Percentiles rank a stretch among this genome's conserved stretches.
Conservation (phyloP, 257 asterid genomes). For the Nemophila menziesii region DNA sequence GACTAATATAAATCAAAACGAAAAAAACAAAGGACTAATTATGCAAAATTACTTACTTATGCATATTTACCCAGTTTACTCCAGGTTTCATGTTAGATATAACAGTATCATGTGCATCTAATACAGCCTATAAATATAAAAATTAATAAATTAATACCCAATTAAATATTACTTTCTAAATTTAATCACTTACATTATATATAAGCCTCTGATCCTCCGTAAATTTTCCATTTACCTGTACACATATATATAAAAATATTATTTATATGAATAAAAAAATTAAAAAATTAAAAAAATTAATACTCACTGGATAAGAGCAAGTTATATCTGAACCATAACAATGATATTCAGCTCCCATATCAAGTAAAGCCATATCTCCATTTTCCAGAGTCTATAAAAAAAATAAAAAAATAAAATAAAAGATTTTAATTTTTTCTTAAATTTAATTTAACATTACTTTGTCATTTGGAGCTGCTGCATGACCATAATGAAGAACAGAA, state of each 20-base stretch:
- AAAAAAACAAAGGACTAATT: background rate
- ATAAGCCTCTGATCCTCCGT: conserved; percentile 64
- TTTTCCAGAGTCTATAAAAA: conserved; percentile 51
- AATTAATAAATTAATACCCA: conserved; percentile 1
- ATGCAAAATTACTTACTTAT: too few species aligned
- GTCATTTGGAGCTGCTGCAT: conserved; percentile 98
- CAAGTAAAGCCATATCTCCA: conserved; percentile 93
- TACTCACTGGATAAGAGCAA: conserved; percentile 84
- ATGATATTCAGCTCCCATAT: conserved; percentile 97
- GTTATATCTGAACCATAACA: conserved; percentile 97
- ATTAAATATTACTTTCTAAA: background rate
- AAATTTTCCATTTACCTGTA: conserved; percentile 92
- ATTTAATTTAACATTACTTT: conserved; percentile 40
- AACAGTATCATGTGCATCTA: conserved; percentile 91
- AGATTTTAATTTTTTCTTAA: too few species aligned
- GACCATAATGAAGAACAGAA: conserved; percentile 95
- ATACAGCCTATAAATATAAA: conserved; percentile 69
- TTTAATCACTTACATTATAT: conserved; percentile 52
- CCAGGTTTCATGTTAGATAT: conserved; percentile 83
- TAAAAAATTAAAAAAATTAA: background rate
- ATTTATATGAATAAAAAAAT: too few species aligned
- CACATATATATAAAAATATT: conserved; percentile 13
- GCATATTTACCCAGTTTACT: conserved; percentile 92
- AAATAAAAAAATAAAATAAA: conserved; percentile 5
- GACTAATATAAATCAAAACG: conserved; percentile 9